Percentiles rank a stretch among this genome's conserved stretches.
Evolutionary conservation across 2,329 filamentous ascomycete species (phyloP).

Genomic region (Penicillium hesseltinei): DNA sequence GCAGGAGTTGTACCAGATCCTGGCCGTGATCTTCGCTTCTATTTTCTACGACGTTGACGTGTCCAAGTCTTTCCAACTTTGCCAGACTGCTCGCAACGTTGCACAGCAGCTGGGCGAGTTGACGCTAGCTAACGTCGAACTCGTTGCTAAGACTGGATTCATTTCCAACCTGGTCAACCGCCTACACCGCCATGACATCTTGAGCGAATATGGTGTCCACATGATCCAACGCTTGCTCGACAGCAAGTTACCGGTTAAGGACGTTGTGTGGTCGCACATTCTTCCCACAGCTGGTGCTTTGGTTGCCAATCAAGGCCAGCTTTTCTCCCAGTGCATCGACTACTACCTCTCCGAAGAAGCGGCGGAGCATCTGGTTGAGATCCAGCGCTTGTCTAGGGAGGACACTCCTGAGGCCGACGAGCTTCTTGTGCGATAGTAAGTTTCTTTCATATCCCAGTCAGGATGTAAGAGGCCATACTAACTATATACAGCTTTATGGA

Average conservation of each 20-base stretch:
- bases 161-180: constrained; percentile 42
- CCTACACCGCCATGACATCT: constrained; percentile 42
- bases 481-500: constrained; percentile 39
- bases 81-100: constrained; percentile 48
- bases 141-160: constrained; percentile 44
- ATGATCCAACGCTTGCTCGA: constrained; percentile 55
- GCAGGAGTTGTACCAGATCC: constrained; percentile 53
- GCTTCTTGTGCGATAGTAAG: constrained; percentile 52
- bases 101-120: constrained; percentile 52
- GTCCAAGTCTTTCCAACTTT: constrained; percentile 53
- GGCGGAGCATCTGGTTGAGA: constrained; percentile 47
- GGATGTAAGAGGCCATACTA: constrained; percentile 2
- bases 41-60: constrained; percentile 57
- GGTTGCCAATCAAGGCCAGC: constrained; percentile 57
- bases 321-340: constrained; percentile 58
- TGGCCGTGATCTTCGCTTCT: constrained; percentile 53
- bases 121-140: constrained; percentile 49
- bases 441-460: neutral
- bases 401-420: constrained; percentile 49
- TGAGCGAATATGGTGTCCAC: constrained; percentile 55
- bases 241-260: constrained; percentile 46
- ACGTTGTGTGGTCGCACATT: constrained; percentile 58
- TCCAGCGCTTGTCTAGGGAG: constrained; percentile 49
- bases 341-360: constrained; percentile 55
- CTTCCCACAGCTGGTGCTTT: constrained; percentile 58